Conservation (phyloP, 1,284 basidiomycete genomes). For the Fistulinella staudtii region DNA sequence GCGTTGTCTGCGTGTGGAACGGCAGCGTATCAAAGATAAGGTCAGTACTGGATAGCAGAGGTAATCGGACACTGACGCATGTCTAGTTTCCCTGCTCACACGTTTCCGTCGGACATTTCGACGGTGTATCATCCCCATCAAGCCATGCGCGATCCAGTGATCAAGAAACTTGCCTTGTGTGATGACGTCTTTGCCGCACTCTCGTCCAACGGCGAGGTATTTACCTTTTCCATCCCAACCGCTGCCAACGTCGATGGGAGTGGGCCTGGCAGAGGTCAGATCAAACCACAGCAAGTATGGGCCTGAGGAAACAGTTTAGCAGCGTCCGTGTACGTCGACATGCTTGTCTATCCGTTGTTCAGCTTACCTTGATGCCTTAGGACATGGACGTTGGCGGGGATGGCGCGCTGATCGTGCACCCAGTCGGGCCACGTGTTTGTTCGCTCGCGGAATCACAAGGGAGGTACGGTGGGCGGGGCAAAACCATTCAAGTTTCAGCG, state of each 20-base stretch:
- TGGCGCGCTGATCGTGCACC: slow-evolving; percentile 87
- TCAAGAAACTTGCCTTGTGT: slow-evolving; percentile 78
- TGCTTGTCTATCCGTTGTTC: neutral
- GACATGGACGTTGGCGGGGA: slow-evolving; percentile 90
- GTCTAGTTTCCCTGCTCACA: slow-evolving; percentile 62
- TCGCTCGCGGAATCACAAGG: slow-evolving; percentile 51
- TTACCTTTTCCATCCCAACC: slow-evolving; percentile 67
- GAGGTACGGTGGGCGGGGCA: too few species aligned
- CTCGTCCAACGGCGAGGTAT: slow-evolving; percentile 87
- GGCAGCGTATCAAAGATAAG: slow-evolving; percentile 73
- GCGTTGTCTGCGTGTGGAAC: slow-evolving; percentile 83
- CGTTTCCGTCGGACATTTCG: slow-evolving; percentile 69
- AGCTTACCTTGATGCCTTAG: slow-evolving; percentile 29
- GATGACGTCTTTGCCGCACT: slow-evolving; percentile 85
- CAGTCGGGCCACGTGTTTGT: slow-evolving; percentile 94
- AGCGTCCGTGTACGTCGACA: slow-evolving; percentile 61
- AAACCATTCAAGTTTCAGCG: slow-evolving; percentile 74
- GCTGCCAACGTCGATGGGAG: slow-evolving; percentile 29
- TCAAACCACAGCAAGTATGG: slow-evolving; percentile 89
- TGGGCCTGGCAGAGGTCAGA: slow-evolving; percentile 28
- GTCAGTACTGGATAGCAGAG: slow-evolving; percentile 37
- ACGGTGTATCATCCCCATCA: slow-evolving; percentile 75
- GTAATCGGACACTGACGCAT: slow-evolving; percentile 13
- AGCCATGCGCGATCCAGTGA: slow-evolving; percentile 63
- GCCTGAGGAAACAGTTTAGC: slow-evolving; percentile 84